Conservation (phyloP, 2,329 filamentous ascomycete species). For the Onygenales sp. region DNA sequence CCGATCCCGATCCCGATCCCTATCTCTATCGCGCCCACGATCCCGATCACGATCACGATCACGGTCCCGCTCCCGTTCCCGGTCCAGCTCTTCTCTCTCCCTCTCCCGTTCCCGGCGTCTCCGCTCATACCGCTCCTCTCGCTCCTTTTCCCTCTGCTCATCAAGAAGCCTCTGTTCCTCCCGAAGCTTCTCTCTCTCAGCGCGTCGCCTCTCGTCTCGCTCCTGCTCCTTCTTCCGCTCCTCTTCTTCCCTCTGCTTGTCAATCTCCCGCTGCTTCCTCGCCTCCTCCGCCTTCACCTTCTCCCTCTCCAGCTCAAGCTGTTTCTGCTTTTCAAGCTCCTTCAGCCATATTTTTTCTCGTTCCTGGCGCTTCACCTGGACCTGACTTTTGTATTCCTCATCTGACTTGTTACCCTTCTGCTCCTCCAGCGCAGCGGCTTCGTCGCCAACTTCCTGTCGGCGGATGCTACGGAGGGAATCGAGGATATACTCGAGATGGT, state of each 20-base stretch:
- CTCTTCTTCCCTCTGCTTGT: constrained; percentile 36
- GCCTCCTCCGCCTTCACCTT: constrained; percentile 33
- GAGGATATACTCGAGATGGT: constrained; percentile 45
- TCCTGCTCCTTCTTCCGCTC: constrained; percentile 42
- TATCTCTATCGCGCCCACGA: constrained; percentile 24
- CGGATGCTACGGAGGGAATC: constrained; percentile 48
- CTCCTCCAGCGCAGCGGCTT: constrained; percentile 45
- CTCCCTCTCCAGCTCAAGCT: constrained; percentile 40
- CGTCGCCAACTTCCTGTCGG: constrained; percentile 48
- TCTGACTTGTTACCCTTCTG: constrained; percentile 49
- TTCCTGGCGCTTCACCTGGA: constrained; percentile 42
- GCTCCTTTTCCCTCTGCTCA: constrained; percentile 44
- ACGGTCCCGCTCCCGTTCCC: constrained; percentile 17
- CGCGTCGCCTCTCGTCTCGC: constrained; percentile 38
- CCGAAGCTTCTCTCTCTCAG: constrained; percentile 40
- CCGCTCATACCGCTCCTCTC: constrained; percentile 37
- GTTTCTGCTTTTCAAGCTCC: constrained; percentile 38
- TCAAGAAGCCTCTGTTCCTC: constrained; percentile 45
- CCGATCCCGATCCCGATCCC: constrained; percentile 22
- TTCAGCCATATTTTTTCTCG: constrained; percentile 42
- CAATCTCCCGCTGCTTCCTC: constrained; percentile 32
- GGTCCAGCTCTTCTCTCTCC: constrained; percentile 20
- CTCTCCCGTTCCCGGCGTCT: constrained; percentile 30
- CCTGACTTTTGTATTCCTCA: constrained; percentile 48
- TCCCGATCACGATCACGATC: constrained; percentile 22